Percentiles rank a stretch among this genome's conserved stretches.
These are phyloP conservation scores for Pigoraptor vietnamica DNA, from an alignment of 78 protist species.

Conservation along the genomic window DNA sequence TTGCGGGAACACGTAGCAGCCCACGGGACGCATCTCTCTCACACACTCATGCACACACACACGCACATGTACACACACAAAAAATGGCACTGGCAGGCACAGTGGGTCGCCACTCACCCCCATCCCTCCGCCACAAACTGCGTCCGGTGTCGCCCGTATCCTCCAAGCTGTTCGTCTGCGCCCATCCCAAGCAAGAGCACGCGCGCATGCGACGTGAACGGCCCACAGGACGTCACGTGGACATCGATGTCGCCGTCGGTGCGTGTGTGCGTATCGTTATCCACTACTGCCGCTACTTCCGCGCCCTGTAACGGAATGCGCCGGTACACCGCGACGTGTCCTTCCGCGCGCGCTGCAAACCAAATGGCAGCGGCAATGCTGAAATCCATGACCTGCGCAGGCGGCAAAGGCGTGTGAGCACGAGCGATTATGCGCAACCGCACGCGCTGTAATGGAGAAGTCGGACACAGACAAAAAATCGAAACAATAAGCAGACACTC, in stretches of 20 bases:
- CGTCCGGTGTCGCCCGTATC: constrained; percentile 74
- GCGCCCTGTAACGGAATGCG: neutral
- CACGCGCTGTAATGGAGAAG: too few species aligned
- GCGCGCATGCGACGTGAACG: neutral
- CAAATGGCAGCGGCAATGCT: constrained; percentile 80
- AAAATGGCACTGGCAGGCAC: neutral
- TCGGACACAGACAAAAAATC: neutral
- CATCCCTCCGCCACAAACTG: constrained; percentile 43
- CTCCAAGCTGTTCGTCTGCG: constrained; percentile 89
- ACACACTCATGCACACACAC: too few species aligned
- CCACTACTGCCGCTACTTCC: neutral
- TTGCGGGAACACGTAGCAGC: too few species aligned
- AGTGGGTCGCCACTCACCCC: constrained; percentile 1
- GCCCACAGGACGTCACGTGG: neutral
- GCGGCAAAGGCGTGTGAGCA: neutral
- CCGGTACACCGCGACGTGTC: constrained; percentile 13
- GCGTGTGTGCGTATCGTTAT: too few species aligned
- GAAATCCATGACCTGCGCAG: constrained; percentile 69
- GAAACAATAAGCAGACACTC: neutral
- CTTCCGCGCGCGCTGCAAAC: constrained; percentile 67
- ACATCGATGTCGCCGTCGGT: neutral
- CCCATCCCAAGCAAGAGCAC: constrained; percentile 82
- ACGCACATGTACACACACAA: too few species aligned
- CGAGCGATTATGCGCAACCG: neutral
- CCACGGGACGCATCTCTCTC: too few species aligned